Evolutionary conservation across 2,329 filamentous ascomycete species (phyloP), one percentile per base, ranked within the genome.

Genomic region (Cytospora leucostoma): DNA sequence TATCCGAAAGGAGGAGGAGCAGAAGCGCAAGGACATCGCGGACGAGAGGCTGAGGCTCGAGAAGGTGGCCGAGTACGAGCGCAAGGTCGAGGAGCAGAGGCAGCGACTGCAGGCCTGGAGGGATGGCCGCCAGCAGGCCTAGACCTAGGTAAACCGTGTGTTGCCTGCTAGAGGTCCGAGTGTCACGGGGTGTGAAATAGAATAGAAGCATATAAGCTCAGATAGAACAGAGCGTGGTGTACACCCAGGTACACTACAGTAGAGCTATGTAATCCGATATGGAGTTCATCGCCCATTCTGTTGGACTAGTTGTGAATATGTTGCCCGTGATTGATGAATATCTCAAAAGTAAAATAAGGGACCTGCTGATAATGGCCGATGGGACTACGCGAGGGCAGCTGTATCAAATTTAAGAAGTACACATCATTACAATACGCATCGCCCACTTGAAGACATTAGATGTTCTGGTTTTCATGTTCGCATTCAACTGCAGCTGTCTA

Each of bases 1-100:
- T 62, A 81, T 82, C 67, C 84, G 93, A 68, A 90, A 89, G 74
- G 81, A 81, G 63, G 82, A 81, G 55, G 85, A 86, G 70, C 80
- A 80, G 67, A 74, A 72, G 59, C 71, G 76, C 69, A 81, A 81
- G 75, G 76, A 79, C 17, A 75, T 75, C 12, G 82, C 82, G 68
- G 85, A 86, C 3, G 61, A 66, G 74, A 75, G 74, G 70, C 81
- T 80, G 74, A 74, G 79, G 19, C 71, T 80, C 38, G 81, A 83
- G 66, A 82, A 86, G 77, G 81, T 85, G 55, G 83, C 78, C 50
- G 84, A 83, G 73, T 83, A 87, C 69, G 86, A 88, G 79, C 78
- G 78, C 67, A 82, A 83, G 74, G 72, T 88, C 27, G 79, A 80
- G 69, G 83, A 82, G 74, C 76, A 79, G 67, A 77, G 76, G 67